Evolutionary conservation across 306 rosid species (phyloP), one percentile per base, ranked within the genome.

Genomic region (Albizia julibrissin): DNA sequence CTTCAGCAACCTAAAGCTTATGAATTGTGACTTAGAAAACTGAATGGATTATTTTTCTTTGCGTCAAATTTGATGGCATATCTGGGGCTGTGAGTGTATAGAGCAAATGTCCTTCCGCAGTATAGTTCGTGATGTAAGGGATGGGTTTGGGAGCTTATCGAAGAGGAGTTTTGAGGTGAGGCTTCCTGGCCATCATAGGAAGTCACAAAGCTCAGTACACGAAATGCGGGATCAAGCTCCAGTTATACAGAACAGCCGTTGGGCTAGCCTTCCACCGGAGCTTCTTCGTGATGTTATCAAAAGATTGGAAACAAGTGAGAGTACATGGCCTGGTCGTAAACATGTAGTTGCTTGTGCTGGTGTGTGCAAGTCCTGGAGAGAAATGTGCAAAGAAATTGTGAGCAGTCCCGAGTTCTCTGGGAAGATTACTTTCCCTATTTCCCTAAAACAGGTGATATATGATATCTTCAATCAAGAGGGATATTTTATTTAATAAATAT

Each of bases 201-300:
- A 93, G 86, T 93, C 99, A 2, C 91, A 89, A 43, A 92, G 97
- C 61, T 91, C 92, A 0, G 94, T 91, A 37, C 94, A 91, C 19
- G 98, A 96, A 83, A 77, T 93, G 77, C 90, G 82, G 24, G 97
- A 92, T 27, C 94, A 69, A 73, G 87, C 90, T 69, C 59, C 81
- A 7, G 87, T 90, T 54, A 81, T 88, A 71, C 99, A 96, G 90
- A 92, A 76, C 78, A 91, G 99, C 81, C 86, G 88, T 8, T 96
- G 99, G 99, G 98, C 99, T 26, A 86, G 97, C 83, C 94, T 96
- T 62, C 99, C 98, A 0, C 99, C 99, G 0, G 99, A 96, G 82
- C 97, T 96, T 49, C 86, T 96, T 49, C 89, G 91, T 0, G 99
- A 96, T 85, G 99, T 96, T 65, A 85, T 96, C 50, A 91, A 89